These are phyloP conservation scores for Aspergillus caelatus DNA, from an alignment of 2,329 filamentous ascomycete genomes.

Conservation along the genomic window DNA sequence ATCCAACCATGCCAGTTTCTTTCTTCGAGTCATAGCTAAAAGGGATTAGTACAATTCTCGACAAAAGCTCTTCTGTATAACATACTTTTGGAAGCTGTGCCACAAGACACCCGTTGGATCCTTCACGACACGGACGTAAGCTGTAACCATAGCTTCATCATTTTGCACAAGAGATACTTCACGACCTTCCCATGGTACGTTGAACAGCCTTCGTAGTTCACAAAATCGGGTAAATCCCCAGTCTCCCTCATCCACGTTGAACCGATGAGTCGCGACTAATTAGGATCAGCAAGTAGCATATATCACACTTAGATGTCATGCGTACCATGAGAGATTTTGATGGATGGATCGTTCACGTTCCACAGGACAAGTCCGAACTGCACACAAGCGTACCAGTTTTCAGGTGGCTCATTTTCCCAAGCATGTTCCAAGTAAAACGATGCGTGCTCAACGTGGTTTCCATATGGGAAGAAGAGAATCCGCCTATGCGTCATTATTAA, in stretches of 20 bases:
- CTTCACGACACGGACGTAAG: constrained; percentile 53
- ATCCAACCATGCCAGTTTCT: constrained; percentile 93
- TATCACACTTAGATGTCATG: constrained; percentile 5
- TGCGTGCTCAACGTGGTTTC: constrained; percentile 90
- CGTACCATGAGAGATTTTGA: constrained; percentile 73
- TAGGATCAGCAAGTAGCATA: constrained; percentile 10
- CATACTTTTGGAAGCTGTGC: constrained; percentile 51
- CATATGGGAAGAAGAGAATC: constrained; percentile 91
- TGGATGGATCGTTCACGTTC: constrained; percentile 89
- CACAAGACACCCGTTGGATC: constrained; percentile 53
- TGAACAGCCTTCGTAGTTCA: constrained; percentile 84
- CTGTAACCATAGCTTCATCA: constrained; percentile 50
- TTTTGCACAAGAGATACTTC: constrained; percentile 59
- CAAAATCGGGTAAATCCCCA: constrained; percentile 99
- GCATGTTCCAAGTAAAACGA: constrained; percentile 98
- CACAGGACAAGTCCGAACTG: constrained; percentile 93
- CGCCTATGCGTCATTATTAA: constrained; percentile 62
- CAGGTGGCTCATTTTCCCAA: constrained; percentile 74
- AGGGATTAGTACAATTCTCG: constrained; percentile 49
- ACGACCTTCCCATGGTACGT: constrained; percentile 70
- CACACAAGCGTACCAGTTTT: constrained; percentile 95
- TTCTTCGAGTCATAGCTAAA: constrained; percentile 92
- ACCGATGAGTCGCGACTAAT: constrained; percentile 81
- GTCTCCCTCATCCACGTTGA: constrained; percentile 93
- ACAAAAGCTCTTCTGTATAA: background rate